phyloP scores from a whole-genome alignment of 441 rosid genomes.

The Adansonia rubrostipa region DNA sequence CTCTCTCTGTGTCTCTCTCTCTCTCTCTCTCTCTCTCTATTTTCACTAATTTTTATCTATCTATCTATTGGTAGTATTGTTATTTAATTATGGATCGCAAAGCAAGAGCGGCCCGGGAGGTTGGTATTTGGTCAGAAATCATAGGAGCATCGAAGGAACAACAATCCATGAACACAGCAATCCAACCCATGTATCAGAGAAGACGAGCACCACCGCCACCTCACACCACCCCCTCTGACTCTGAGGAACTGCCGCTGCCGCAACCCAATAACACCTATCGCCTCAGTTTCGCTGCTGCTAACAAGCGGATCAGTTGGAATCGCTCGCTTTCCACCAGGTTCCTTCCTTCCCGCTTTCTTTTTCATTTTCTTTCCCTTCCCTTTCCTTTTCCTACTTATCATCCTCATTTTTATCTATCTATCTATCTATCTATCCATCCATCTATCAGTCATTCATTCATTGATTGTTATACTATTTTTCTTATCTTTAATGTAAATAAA shows the following conservation, averaged over 20 bases:
- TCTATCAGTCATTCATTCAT: neutral
- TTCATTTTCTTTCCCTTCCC: neutral
- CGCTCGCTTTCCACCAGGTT: conserved; percentile 91
- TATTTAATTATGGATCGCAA: neutral
- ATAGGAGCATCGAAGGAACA: conserved; percentile 42
- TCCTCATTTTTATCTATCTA: neutral
- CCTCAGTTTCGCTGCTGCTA: conserved; percentile 52
- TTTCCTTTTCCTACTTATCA: too few relatives aligned
- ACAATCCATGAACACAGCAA: conserved; percentile 19
- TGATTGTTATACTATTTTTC: neutral
- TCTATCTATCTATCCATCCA: too few relatives aligned
- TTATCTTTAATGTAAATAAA: neutral
- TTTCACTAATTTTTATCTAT: neutral
- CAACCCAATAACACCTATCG: conserved; percentile 42
- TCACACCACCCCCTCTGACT: conserved; percentile 1
- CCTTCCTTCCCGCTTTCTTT: neutral
- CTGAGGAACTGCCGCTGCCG: conserved; percentile 28
- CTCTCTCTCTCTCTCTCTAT: neutral
- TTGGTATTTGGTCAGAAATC: conserved; percentile 67
- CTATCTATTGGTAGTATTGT: neutral
- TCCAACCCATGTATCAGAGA: conserved; percentile 57
- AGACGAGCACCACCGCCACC: conserved; percentile 34
- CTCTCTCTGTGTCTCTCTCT: too few relatives aligned
- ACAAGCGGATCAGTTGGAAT: conserved; percentile 78
- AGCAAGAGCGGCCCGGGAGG: conserved; percentile 26